Evolutionary conservation across 148 eudicot genomes (phyloP), one percentile per base, ranked within the genome.

Genomic region (Chenopodium berlandieri): DNA sequence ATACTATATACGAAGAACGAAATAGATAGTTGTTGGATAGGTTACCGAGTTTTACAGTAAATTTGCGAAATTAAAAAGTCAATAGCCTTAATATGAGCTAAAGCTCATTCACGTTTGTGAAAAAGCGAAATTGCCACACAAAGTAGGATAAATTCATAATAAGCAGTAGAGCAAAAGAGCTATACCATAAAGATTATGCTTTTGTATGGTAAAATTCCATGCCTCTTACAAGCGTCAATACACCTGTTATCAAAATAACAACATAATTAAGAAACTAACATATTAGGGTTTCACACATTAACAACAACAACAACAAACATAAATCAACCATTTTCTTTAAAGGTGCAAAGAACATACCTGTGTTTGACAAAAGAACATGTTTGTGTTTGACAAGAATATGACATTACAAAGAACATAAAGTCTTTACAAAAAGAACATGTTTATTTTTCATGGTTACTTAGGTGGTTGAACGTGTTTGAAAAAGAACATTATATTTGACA

Each of bases 141-240:
- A 52, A 23, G 9, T 27, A 1, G 3, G 44, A 16, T 34, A 13
- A 50, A 11, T 16, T 75, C 22, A 75, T 30, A 60, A 20, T 56
- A 58, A 30, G 9, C 23, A 62, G 0, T 25, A 27, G 50, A 50
- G 25, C 30, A 32, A 65, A 4, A 2, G 44, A 47, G 37, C 16
- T 11, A 40, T 83, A 83, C 85, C 85, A 74, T 78, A 63, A 25
- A 78, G 4, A 83, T 73, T 54, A 83, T 37, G 54, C 74, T 40
- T 46, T 64, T 78, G 60, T 83, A 66, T 17, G 85, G 85, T 63
- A 74, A 60, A 30, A 78, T 52, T 37, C 85, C 85, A 27, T 78
- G 82, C 50, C 82, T 83, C 67, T 73, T 78, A 75, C 85, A 78
- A 52, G 82, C 85, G 37, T 83, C 85, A 11, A 72, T 58, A 52